Evolutionary conservation across 2,329 filamentous ascomycete species (phyloP), one percentile per base, ranked within the genome.

Genomic region (Alternaria sp.): DNA sequence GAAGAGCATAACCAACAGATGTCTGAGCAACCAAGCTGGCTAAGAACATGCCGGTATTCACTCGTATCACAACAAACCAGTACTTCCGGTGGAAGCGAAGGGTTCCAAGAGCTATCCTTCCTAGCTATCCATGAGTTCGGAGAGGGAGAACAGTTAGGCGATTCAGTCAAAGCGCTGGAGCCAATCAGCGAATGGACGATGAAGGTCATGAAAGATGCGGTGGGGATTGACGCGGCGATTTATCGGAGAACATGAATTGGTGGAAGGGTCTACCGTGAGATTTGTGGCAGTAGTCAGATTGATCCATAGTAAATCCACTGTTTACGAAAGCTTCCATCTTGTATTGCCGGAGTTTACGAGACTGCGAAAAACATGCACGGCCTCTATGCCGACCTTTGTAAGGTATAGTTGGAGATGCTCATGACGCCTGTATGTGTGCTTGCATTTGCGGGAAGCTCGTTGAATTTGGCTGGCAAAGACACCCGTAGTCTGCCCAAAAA

Each of bases 1-100:
- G 60, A 74, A 25, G 75, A 78, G 43, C 73, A 77, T 45, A 75
- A 77, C 14, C 59, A 75, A 49, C 72, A 76, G 40, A 75, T 77
- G 69, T 72, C 69, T 5, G 56, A 71, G 38, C 59, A 78, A 54
- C 71, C 71, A 1, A 73, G 70, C 5, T 75, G 67, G 64, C 63
- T 64, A 20, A 71, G 73, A 4, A 72, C 73, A 4, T 67, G 63
- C 16, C 69, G 72, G 2, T 76, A 51, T 32, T 62, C 67, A 9
- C 27, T 72, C 2, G 57, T 62, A 18, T 62, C 67, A n/a, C 58
- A 69, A 10, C 38, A 38, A 10, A 32, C 27, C 2, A 34, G 57
- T 5, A 43, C 32, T 18, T 34, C 58, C 2, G 62, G 64, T 8
- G 57, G 57, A 44, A 54, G 49, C 2, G 63, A 62, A 40, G 49